Evolutionary conservation across 192 early-diverging fungal species (phyloP), one percentile per base, ranked within the genome.

Genomic region (Fimicolochytrium jonesii): DNA sequence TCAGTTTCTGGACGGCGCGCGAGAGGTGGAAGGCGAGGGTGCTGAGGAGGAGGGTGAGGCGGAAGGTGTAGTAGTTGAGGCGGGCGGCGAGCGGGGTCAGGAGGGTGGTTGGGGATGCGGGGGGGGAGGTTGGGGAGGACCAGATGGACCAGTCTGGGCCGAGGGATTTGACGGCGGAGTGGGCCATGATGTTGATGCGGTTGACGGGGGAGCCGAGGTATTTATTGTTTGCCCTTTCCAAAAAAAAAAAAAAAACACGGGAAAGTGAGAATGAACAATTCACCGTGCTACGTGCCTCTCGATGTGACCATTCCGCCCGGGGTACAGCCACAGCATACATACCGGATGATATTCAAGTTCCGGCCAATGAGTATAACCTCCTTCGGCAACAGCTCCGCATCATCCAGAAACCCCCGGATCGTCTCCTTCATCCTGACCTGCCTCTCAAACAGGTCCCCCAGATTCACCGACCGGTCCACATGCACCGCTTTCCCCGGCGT

Each of bases 301-400:
- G n/a, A n/a, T n/a, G n/a, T n/a, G n/a, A n/a, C n/a, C n/a, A n/a
- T n/a, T n/a, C n/a, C n/a, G n/a, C n/a, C n/a, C n/a, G n/a, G n/a
- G n/a, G n/a, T n/a, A n/a, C n/a, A n/a, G n/a, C n/a, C n/a, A n/a
- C 6, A 17, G 6, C 26, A 4, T 29, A 50, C 48, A 17, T 26
- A 50, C 48, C 48, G 77, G 35, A 87, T 84, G 37, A 88, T 86
- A 56, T 92, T 91, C 84, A 94, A 87, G 59, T 95, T 95, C 33
- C 92, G 74, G 9, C 85, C 85, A 22, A 97, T 73, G 67, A 97
- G 95, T 32, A 97, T 91, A 7, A 97, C 73, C 70, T 94, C 94
- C 32, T 85, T 87, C 32, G 94, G 94, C 36, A 97, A 66, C 4
- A 70, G 64, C 36, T 83, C 80, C 35, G 88, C 81, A 39, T 90